These are phyloP conservation scores for Thelonectria discophora DNA, from an alignment of 2,329 filamentous ascomycete genomes.

Conservation along the genomic window DNA sequence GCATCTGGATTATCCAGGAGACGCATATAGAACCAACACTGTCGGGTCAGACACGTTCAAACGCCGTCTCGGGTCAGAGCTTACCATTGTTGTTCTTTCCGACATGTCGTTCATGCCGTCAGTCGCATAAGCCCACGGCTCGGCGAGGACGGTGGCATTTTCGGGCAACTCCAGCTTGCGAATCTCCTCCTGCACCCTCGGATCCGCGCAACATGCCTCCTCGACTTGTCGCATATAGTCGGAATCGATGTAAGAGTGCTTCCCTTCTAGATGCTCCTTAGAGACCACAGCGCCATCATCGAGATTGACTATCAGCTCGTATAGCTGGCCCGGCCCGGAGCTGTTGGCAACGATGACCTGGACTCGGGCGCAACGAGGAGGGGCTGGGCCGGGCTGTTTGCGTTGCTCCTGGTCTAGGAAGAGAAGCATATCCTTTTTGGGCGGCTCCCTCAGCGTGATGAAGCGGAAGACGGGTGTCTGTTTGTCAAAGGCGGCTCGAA, in stretches of 20 bases:
- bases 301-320: constrained; percentile 46
- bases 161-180: constrained; percentile 53
- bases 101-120: constrained; percentile 63
- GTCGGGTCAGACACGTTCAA: neutral
- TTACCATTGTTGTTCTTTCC: constrained; percentile 58
- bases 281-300: constrained; percentile 27
- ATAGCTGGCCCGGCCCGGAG: constrained; percentile 32
- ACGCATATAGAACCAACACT: constrained; percentile 44
- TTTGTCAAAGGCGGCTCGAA: constrained; percentile 32
- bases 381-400: constrained; percentile 24
- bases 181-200: constrained; percentile 54
- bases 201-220: constrained; percentile 55
- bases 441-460: constrained; percentile 60
- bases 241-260: constrained; percentile 58
- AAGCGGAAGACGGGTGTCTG: constrained; percentile 54
- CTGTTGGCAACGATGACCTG: constrained; percentile 44
- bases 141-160: constrained; percentile 56
- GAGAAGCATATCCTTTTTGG: constrained; percentile 55
- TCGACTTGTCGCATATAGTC: constrained; percentile 59
- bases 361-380: constrained; percentile 51
- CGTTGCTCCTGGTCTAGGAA: constrained; percentile 56
- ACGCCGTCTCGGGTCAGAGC: neutral
- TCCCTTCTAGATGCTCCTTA: constrained; percentile 49
- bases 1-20: constrained; percentile 54
- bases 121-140: constrained; percentile 65